These are phyloP conservation scores for Colletotrichum tofieldiae DNA, from an alignment of 2,329 filamentous ascomycete genomes.

Conservation along the genomic window DNA sequence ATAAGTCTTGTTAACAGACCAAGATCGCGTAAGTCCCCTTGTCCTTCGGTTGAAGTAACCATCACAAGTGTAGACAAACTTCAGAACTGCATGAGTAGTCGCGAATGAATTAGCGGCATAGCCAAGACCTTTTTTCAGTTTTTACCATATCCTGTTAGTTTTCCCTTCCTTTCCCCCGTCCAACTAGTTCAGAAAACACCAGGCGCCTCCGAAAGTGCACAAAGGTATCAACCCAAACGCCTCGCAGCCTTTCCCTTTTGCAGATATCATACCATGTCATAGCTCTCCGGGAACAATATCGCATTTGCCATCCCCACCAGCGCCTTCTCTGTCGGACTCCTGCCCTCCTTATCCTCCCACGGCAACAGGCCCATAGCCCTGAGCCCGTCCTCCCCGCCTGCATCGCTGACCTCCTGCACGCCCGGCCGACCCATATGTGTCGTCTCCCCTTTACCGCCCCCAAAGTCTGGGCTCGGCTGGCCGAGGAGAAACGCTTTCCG, in stretches of 20 bases:
- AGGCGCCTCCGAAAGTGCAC: background rate
- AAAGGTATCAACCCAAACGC: constrained; percentile 20
- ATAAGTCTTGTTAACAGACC: background rate
- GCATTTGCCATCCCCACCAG: constrained; percentile 57
- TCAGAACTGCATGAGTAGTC: no score
- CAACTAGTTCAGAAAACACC: no score
- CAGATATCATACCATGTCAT: constrained; percentile 47
- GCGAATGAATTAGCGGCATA: background rate
- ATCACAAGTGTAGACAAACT: no score
- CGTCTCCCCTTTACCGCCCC: constrained; percentile 53
- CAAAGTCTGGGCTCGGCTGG: constrained; percentile 59
- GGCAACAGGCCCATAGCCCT: constrained; percentile 60
- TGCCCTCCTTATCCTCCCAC: constrained; percentile 57
- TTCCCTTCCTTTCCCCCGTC: background rate
- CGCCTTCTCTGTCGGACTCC: constrained; percentile 51
- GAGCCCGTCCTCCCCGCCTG: constrained; percentile 58
- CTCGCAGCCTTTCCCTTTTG: background rate
- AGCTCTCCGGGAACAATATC: constrained; percentile 60
- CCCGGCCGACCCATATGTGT: constrained; percentile 54
- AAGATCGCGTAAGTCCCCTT: background rate
- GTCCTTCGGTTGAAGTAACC: background rate
- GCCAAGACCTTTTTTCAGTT: background rate
- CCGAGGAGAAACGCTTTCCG: constrained; percentile 61
- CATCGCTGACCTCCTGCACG: constrained; percentile 56
- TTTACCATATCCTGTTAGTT: background rate